A percentile compares a stretch with the other conserved stretches of the same genome.
Conservation (phyloP, 169 alveolate species). For the Plasmodium coatneyi region DNA sequence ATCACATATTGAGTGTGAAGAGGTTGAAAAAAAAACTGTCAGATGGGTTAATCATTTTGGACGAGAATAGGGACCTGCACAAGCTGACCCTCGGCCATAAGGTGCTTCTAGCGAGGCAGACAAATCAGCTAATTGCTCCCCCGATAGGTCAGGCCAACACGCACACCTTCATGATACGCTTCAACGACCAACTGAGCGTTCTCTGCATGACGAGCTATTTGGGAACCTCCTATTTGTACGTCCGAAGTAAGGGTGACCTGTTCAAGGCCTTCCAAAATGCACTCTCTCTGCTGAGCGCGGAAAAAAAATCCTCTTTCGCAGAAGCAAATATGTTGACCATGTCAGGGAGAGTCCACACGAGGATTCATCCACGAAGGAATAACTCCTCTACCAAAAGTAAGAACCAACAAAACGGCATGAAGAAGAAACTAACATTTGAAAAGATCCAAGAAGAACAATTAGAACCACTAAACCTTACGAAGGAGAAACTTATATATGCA, state of each 20-base stretch:
- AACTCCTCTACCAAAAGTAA: neutral
- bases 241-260: neutral
- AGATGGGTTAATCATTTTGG: constrained; percentile 31
- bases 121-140: neutral
- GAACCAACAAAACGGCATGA: neutral
- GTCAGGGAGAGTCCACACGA: neutral
- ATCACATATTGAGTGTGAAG: constrained; percentile 17
- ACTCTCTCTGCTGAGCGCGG: neutral
- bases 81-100: constrained; percentile 20
- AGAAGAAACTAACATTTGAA: neutral
- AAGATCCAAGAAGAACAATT: neutral
- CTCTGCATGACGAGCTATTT: constrained; percentile 38
- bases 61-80: constrained; percentile 1
- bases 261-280: neutral
- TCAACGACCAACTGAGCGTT: constrained; percentile 19
- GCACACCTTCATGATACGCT: constrained; percentile 11
- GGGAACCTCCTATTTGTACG: constrained; percentile 7
- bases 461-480: neutral
- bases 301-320: neutral
- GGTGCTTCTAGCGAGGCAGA: constrained; percentile 1
- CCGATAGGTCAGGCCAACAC: neutral
- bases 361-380: neutral
- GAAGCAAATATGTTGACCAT: neutral
- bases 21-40: constrained; percentile 3
- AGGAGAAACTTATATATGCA: neutral